These are phyloP conservation scores for Panicum virgatum DNA, from an alignment of 202 grass and related monocot species.

Conservation along the genomic window DNA sequence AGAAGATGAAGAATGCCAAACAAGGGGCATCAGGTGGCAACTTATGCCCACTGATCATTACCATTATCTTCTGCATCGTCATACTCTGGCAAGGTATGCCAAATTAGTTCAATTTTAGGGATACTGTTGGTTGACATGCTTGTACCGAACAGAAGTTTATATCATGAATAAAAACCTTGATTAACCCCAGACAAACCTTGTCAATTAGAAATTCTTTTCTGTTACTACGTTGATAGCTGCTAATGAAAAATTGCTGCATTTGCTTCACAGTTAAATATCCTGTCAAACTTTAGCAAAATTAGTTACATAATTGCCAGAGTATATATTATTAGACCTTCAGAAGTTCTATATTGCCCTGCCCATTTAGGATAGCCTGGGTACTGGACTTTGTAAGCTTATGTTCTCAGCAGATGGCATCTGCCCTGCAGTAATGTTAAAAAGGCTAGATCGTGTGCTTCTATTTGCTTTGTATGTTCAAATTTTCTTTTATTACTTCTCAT, in stretches of 20 bases:
- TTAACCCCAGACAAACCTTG: neutral
- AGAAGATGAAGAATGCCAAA: constrained; percentile 86
- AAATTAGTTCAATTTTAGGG: constrained; percentile 9
- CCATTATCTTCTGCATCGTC: constrained; percentile 89
- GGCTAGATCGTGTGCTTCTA: neutral
- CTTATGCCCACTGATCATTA: constrained; percentile 71
- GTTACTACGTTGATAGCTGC: neutral
- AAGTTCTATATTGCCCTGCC: neutral
- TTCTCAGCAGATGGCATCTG: neutral
- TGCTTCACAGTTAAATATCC: neutral
- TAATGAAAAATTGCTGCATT: neutral
- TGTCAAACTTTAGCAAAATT: constrained; percentile 3
- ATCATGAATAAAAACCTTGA: constrained; percentile 14
- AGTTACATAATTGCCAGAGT: neutral
- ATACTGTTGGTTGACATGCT: neutral
- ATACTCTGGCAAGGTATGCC: constrained; percentile 97
- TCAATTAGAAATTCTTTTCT: neutral
- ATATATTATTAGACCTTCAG: neutral
- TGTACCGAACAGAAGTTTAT: neutral
- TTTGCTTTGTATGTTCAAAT: neutral
- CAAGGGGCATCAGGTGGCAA: constrained; percentile 52
- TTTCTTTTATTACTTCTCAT: neutral
- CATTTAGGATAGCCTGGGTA: neutral
- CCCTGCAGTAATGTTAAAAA: neutral
- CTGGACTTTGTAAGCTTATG: neutral